Percentiles rank a stretch among this genome's conserved stretches.
Conservation (phyloP, 164 flowering plant genomes). For the Amborella trichopoda region DNA sequence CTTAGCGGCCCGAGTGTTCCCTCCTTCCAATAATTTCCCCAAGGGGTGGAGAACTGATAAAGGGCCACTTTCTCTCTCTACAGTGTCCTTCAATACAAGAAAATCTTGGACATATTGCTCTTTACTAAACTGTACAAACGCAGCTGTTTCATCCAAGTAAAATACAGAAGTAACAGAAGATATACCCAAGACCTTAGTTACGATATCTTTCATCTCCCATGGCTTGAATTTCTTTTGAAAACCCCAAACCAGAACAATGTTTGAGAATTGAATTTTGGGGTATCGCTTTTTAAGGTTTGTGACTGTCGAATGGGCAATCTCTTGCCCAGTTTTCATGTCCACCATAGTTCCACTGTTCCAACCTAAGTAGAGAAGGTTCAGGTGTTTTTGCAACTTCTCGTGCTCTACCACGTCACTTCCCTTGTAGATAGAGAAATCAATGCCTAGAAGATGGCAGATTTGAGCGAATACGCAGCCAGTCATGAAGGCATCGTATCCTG, state of each 20-base stretch:
- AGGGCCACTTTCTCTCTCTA: slow-evolving; percentile 37
- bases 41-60: slow-evolving; percentile 71
- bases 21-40: slow-evolving; percentile 52
- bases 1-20: slow-evolving; percentile 43
- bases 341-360: slow-evolving; percentile 59
- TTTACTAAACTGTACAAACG: slow-evolving; percentile 63
- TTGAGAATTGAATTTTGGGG: slow-evolving; percentile 27
- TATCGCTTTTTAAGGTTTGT: slow-evolving; percentile 11
- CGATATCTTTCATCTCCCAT: slow-evolving; percentile 36
- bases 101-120: slow-evolving; percentile 47
- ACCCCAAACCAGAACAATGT: slow-evolving; percentile 69
- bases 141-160: slow-evolving; percentile 66
- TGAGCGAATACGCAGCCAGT: slow-evolving; percentile 93
- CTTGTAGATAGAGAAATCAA: slow-evolving; percentile 31
- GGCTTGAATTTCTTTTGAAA: slow-evolving; percentile 46
- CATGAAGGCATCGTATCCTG: slow-evolving; percentile 98
- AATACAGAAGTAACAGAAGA: slow-evolving; percentile 39
- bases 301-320: slow-evolving; percentile 5
- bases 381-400: slow-evolving; percentile 45
- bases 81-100: slow-evolving; percentile 40
- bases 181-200: slow-evolving; percentile 50
- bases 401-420: slow-evolving; percentile 18
- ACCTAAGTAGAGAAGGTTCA: slow-evolving; percentile 66
- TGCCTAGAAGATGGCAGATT: slow-evolving; percentile 53
- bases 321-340: slow-evolving; percentile 45